These are phyloP conservation scores for Ceratorhiza oryzae-sativae DNA, from an alignment of 1,284 basidiomycete species.

Conservation along the genomic window DNA sequence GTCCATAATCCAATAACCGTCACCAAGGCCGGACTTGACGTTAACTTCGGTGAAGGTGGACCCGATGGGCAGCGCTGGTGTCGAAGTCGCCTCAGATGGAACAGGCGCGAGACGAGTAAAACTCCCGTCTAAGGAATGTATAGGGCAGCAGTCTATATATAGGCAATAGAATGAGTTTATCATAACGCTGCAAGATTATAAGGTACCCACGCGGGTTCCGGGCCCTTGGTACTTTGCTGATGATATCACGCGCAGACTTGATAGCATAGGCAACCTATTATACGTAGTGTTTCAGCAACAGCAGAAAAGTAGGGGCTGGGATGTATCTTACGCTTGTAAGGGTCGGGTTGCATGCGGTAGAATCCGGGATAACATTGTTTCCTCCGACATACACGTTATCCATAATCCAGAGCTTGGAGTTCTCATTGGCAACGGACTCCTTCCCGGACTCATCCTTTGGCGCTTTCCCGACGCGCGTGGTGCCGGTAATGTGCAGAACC, in stretches of 20 bases:
- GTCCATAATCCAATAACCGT: slow-evolving; percentile 50
- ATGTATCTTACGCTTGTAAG: slow-evolving; percentile 35
- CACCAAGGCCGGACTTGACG: slow-evolving; percentile 5
- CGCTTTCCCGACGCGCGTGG: slow-evolving; percentile 6
- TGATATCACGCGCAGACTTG: too few species aligned
- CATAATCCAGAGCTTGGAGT: slow-evolving; percentile 13
- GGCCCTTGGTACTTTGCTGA: too few species aligned
- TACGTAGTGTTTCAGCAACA: too few species aligned
- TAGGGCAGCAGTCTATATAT: slow-evolving; percentile 6
- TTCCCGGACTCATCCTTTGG: too few species aligned
- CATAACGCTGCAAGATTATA: too few species aligned
- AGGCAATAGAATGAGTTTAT: too few species aligned
- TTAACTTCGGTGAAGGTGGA: not conserved
- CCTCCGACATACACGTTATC: slow-evolving; percentile 33
- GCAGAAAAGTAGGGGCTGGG: too few species aligned
- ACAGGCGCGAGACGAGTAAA: not conserved
- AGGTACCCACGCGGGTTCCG: too few species aligned
- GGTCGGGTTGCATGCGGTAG: slow-evolving; percentile 39
- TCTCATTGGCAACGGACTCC: slow-evolving; percentile 19
- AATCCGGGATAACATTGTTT: slow-evolving; percentile 33
- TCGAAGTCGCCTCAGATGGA: slow-evolving; percentile 4
- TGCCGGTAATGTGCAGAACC: slow-evolving; percentile 31
- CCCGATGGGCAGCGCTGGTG: not conserved
- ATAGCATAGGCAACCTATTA: too few species aligned
- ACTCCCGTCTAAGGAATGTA: not conserved